phyloP scores from a whole-genome alignment of 2,329 filamentous ascomycete species.

The Fusarium albosuccineum region DNA sequence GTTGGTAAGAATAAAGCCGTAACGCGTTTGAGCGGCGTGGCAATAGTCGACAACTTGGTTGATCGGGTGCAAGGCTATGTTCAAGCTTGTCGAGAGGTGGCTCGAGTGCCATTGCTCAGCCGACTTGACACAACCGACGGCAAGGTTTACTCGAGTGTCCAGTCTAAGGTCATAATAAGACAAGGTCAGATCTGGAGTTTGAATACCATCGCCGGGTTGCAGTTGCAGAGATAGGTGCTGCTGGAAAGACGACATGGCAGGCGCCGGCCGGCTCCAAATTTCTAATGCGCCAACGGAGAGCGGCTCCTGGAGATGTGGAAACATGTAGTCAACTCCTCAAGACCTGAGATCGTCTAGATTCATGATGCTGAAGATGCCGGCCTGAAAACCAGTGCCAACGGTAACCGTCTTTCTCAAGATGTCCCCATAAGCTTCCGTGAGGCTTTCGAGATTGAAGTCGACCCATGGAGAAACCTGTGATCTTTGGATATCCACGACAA shows the following conservation, averaged over 20 bases:
- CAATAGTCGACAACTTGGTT: not conserved
- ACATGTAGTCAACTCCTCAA: too few relatives aligned
- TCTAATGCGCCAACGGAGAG: too few relatives aligned
- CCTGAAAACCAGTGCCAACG: rapidly evolving
- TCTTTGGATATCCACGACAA: too few relatives aligned
- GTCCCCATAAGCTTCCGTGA: not conserved
- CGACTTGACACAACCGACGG: not conserved
- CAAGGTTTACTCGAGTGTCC: not conserved
- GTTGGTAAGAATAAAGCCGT: not conserved
- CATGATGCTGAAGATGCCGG: not conserved
- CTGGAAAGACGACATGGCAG: not conserved
- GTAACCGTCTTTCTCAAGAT: not conserved
- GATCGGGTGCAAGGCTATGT: not conserved
- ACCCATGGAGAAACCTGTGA: not conserved
- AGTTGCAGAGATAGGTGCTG: not conserved
- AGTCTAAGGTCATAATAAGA: not conserved
- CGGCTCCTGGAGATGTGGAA: too few relatives aligned
- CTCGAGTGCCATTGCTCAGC: not conserved
- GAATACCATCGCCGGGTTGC: too few relatives aligned
- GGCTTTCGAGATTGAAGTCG: not conserved
- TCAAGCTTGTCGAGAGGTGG: not conserved
- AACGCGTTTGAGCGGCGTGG: not conserved
- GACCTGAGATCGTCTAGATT: not conserved
- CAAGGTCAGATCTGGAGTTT: too few relatives aligned
- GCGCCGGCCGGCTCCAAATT: too few relatives aligned